Percentiles rank a stretch among this genome's conserved stretches.
Conservation (phyloP, 2,329 filamentous ascomycete genomes). For the Coniochaeta hoffmannii region DNA sequence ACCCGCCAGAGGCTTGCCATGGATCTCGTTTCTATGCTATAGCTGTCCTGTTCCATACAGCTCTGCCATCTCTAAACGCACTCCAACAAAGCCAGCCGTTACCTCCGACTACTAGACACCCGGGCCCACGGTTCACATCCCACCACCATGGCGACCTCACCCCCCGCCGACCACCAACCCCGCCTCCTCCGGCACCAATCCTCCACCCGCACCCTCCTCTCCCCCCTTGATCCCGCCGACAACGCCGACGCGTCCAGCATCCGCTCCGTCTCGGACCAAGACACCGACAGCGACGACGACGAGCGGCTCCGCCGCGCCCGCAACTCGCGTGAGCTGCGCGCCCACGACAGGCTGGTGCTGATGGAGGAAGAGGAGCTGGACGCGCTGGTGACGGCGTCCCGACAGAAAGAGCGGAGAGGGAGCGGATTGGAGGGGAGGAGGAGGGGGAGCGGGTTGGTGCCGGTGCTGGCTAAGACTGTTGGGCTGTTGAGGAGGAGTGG, state of each 20-base stretch:
- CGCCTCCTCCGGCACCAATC: background rate
- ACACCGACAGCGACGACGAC: conserved; percentile 71
- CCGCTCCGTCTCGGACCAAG: conserved; percentile 63
- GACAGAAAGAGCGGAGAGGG: conserved; percentile 36
- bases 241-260: conserved; percentile 63
- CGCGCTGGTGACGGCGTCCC: conserved; percentile 46
- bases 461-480: conserved; percentile 32
- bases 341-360: conserved; percentile 62
- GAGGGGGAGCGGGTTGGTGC: conserved; percentile 21
- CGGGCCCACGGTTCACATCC: no score
- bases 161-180: background rate
- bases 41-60: no score
- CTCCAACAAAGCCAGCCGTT: background rate
- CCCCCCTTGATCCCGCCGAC: conserved; percentile 56
- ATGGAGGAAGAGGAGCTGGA: conserved; percentile 70
- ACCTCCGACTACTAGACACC: background rate
- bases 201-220: conserved; percentile 41
- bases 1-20: no score
- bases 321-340: conserved; percentile 61
- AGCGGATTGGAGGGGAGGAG: conserved; percentile 43
- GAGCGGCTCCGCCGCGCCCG: conserved; percentile 57
- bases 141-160: background rate
- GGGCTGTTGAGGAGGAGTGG: conserved; percentile 40
- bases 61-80: no score
- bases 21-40: no score